Evolutionary conservation across 2,329 filamentous ascomycete genomes (phyloP), one percentile per base, ranked within the genome.

Genomic region (Orbilia oligospora): DNA sequence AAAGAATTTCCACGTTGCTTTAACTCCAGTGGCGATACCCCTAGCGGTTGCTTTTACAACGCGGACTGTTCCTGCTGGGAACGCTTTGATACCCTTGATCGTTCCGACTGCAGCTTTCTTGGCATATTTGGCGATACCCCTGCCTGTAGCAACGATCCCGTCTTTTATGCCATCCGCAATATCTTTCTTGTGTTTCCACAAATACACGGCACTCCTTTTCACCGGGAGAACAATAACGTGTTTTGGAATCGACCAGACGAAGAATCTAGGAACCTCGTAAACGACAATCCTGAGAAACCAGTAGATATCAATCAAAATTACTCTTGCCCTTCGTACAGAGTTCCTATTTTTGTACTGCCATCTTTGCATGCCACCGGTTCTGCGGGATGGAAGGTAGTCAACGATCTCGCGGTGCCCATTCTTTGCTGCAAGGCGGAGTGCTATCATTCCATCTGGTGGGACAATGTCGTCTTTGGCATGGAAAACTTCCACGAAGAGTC

Each of bases 401-500:
- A 79, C 76, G 9, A 79, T 53, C 53, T 79, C 76, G 16, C 71
- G 44, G 14, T 75, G 76, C 16, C 71, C 71, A 18, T 75, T 70
- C n/a, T 51, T 61, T 10, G 76, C 76, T 5, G 76, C 76, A 20
- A 79, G 38, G 10, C 76, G 70, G 18, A 79, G 48, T 3, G 76
- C 69, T 2, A 65, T 73, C 76, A 79, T 79, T 20, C 76, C 75
- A 55, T 79, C 76, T 12, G 65, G 58, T n/a, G 76, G 70, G 10
- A 79, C 56, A 20, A 79, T 73, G 14, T 75, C 71, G 22, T 79
- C 76, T 58, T 38, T 79, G 41, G 70, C 69, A 9, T 79, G 76
- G 38, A 66, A 79, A 30, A 79, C 76, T 24, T 79, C 76, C 10
- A 79, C 6, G 22, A 79, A 75, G 24, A 79, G 76, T 41, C 75